Evolutionary conservation across 192 early-diverging fungal species (phyloP).

Genomic region (Lunasporangiospora selenospora): DNA sequence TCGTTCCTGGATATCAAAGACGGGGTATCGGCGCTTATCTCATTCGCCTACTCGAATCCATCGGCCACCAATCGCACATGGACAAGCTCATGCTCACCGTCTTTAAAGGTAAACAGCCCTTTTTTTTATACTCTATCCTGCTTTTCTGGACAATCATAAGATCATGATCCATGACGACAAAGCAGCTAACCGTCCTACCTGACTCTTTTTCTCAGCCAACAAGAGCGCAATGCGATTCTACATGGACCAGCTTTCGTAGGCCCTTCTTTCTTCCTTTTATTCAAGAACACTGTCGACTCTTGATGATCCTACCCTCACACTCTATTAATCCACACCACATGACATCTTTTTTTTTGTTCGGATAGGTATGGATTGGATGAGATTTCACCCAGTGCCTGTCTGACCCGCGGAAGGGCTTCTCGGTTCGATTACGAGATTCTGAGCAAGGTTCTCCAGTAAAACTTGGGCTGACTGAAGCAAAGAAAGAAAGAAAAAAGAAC

Average conservation of each 20-base stretch:
- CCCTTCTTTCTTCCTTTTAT: neutral
- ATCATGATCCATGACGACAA: too few species aligned
- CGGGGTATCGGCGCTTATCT: slow-evolving; percentile 64
- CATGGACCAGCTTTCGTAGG: slow-evolving; percentile 58
- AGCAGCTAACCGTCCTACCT: neutral
- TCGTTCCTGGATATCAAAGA: slow-evolving; percentile 49
- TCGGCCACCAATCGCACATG: slow-evolving; percentile 61
- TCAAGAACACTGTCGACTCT: neutral
- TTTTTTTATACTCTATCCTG: neutral
- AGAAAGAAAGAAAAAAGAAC: slow-evolving; percentile 13
- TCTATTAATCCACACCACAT: too few species aligned
- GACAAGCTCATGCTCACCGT: slow-evolving; percentile 73
- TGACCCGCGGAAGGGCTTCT: slow-evolving; percentile 57
- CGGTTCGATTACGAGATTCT: slow-evolving; percentile 73
- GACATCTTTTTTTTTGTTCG: neutral
- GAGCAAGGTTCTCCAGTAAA: slow-evolving; percentile 52
- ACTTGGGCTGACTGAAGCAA: too few species aligned
- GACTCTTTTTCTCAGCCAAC: slow-evolving; percentile 50
- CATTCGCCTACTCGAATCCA: slow-evolving; percentile 57
- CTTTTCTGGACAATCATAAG: too few species aligned
- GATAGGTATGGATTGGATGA: slow-evolving; percentile 64
- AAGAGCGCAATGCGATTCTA: slow-evolving; percentile 68
- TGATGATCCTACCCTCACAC: neutral
- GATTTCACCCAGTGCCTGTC: slow-evolving; percentile 65
- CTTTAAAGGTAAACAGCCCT: slow-evolving; percentile 61